These are phyloP conservation scores for Colletotrichum spinosum DNA, from an alignment of 2,329 filamentous ascomycete genomes.

Conservation along the genomic window DNA sequence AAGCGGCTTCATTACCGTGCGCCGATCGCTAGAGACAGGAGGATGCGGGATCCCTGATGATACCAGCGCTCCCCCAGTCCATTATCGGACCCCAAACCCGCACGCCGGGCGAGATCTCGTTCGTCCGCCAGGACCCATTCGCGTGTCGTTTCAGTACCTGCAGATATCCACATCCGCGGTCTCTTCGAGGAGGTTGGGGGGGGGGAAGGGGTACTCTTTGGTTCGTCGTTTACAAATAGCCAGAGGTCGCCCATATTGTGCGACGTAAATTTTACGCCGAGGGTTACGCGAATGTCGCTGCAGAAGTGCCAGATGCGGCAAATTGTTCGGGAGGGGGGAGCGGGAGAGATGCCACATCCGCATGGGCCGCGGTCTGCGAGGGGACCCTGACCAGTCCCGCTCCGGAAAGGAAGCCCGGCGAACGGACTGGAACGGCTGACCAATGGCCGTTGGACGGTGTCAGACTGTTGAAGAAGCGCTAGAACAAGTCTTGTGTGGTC, in stretches of 20 bases:
- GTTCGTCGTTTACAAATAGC: too few relatives aligned
- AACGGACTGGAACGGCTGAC: constrained; percentile 9
- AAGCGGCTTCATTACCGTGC: constrained; percentile 3
- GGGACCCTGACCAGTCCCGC: constrained; percentile 12
- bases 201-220: too few relatives aligned
- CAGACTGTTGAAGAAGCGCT: background rate
- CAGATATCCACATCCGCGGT: too few relatives aligned
- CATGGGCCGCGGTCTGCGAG: constrained; percentile 12
- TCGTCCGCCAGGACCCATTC: background rate
- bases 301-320: constrained; percentile 7
- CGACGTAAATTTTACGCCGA: background rate
- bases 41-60: background rate
- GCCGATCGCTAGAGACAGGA: background rate
- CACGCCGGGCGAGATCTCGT: background rate
- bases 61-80: background rate
- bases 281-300: background rate
- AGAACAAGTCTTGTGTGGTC: constrained; percentile 8
- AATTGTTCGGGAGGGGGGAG: constrained; percentile 11
- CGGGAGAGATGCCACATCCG: constrained; percentile 26
- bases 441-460: background rate
- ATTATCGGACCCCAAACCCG: background rate
- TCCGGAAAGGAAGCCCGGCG: constrained; percentile 9
- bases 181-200: too few relatives aligned
- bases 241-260: too few relatives aligned
- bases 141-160: too few relatives aligned